Evolutionary conservation across 257 asterid genomes (phyloP).

Genomic region (Prunella vulgaris): DNA sequence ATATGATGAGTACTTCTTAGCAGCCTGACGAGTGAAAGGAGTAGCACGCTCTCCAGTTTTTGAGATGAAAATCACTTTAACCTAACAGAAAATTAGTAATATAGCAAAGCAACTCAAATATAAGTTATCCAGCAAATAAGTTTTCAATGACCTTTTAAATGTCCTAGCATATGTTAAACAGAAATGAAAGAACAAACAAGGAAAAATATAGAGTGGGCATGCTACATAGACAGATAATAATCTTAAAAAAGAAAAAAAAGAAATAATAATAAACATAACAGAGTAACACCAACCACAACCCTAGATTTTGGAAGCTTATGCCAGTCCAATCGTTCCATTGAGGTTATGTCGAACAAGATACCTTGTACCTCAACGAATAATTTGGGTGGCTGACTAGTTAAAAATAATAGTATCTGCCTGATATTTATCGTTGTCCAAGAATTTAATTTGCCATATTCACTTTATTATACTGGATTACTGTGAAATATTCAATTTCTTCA

Average conservation of each 20-base stretch:
- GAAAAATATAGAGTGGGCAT: background rate
- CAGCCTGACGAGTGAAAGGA: conserved; percentile 85
- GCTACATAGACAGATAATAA: background rate
- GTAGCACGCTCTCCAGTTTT: conserved; percentile 95
- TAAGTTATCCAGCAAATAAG: background rate
- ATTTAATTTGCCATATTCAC: background rate
- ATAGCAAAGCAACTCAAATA: background rate
- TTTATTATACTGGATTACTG: background rate
- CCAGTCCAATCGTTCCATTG: background rate
- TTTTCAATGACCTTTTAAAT: background rate
- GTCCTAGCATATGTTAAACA: background rate
- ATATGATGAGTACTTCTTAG: conserved; percentile 58
- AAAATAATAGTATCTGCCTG: background rate
- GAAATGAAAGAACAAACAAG: background rate
- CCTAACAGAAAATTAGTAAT: conserved; percentile 35
- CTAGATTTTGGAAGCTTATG: background rate
- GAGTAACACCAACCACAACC: background rate
- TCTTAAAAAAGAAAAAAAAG: background rate
- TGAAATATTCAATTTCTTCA: too few species aligned
- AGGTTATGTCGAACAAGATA: background rate
- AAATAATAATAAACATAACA: background rate
- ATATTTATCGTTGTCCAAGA: background rate
- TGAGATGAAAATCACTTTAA: conserved; percentile 83
- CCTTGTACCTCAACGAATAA: background rate
- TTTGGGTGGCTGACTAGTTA: background rate